Evolutionary conservation across 2,329 filamentous ascomycete species (phyloP), one percentile per base, ranked within the genome.

Genomic region (Boeremia lycopersici): DNA sequence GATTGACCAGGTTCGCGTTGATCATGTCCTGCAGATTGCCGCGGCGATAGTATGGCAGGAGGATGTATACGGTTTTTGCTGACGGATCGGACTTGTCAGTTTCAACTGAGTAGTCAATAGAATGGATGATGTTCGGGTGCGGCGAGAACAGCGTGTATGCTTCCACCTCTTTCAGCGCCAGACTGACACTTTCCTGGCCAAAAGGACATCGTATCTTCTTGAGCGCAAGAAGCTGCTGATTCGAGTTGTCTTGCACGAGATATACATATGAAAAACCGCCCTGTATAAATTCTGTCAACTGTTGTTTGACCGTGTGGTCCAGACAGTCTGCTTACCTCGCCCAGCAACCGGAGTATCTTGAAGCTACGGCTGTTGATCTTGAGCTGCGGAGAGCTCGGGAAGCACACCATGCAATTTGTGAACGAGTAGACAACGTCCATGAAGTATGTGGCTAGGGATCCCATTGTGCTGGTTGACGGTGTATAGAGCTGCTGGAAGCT

Each of bases 191-290:
- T 81, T 99, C 95, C 76, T 95, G 89, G 63, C 95, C 95, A 71
- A 99, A 98, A 4, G 95, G 93, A 81, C 95, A 99, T 73, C 93
- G 89, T 76, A 99, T 99, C 84, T 99, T 99, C 78, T 99, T 99
- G 59, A 98, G 87, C 15, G 95, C 95, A 76, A 96, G 93, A 41
- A 96, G 85, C 68, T 93, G 87, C 56, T 90, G 89, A 47, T 86
- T 89, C 49, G 86, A 82, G 42, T 89, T 93, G 76, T 97, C 93
- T 81, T 98, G 90, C 56, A 99, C 95, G 56, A 99, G 90, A 79
- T 99, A 99, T 67, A 99, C 95, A 77, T 98, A 99, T 62, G 92
- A 96, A 82, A 99, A 99, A 70, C 95, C 95, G 73, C 95, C 95
- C 89, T 93, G 29, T 35, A 26, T 23, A 31, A 13, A 19, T 31